Base-by-base conservation (phyloP, 768 basidiomycete species). In the Termitomyces sp. region DNA sequence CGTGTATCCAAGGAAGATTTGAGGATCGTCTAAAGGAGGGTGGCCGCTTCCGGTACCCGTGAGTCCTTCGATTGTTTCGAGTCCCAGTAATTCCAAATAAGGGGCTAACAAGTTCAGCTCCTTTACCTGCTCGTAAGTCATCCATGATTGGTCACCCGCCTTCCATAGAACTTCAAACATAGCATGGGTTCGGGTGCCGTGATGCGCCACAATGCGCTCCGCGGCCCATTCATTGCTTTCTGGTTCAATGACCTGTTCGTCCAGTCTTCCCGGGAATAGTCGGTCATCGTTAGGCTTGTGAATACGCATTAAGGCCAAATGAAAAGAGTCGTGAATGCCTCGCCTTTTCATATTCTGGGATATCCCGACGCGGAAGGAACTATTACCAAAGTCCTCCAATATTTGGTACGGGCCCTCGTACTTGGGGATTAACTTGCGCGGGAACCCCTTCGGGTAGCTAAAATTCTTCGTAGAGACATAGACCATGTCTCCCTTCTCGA, bases 271-370 rank as follows among this genome's bases (percentile, higher is more conserved):
- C 3, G 9, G 29, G 29, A 29, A 29, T 29, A 29, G 29, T 4
- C 29, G 9, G 29, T 29, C 9, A 9, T 29, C 29, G 29, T 29
- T 29, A 9, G 29, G 29, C 9, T 29, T 29, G 9, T 9, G 29
- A 4, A 29, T 29, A 4, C 29, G 3, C 9, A 29, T 4, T 9
- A 29, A 9, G 9, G 29, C 29, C 9, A 9, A 3, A 29, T 29
- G 29, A 9, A 29, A 29, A 29, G 29, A 4, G 29, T 29, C 9
- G 29, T 29, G 29, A 4, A 29, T 32, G 13, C 65, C 65, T 16
- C 57, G 20, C 9, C 60, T 41, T 16, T 52, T 60, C 41, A 46
- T 62, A 18, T 68, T 32, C 1, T 65, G 58, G 2, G 66, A 12
- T 1, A 48, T 5, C 5, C 32, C 15, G 2, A 46, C 13, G 9